Conservation (phyloP, 768 basidiomycete genomes). For the Lactarius trivialis region DNA sequence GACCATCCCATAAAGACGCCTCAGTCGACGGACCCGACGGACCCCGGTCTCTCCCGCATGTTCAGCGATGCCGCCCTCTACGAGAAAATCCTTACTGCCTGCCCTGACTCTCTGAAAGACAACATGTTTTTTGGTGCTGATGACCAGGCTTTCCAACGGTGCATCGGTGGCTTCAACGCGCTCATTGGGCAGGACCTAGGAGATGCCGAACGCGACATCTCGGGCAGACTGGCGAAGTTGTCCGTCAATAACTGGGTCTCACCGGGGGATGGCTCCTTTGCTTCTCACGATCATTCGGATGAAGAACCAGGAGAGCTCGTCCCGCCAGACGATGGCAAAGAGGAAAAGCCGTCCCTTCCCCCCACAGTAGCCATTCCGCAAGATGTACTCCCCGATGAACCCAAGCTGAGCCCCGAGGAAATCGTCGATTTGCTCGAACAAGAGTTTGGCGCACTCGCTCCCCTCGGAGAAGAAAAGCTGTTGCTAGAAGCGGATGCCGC, state of each 20-base stretch:
- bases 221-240: conserved; percentile 36
- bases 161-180: conserved; percentile 33
- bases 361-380: not conserved
- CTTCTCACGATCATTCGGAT: not conserved
- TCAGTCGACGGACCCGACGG: not conserved
- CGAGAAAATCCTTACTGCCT: conserved; percentile 30
- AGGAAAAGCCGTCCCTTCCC: not conserved
- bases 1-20: not conserved
- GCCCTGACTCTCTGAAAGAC: not conserved
- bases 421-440: conserved; percentile 45
- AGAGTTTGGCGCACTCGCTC: conserved; percentile 51
- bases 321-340: conserved; percentile 26
- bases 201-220: conserved; percentile 31
- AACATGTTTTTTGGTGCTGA: not conserved
- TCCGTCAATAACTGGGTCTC: conserved; percentile 33
- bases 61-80: conserved; percentile 37
- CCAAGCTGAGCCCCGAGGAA: conserved; percentile 40
- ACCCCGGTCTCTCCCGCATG: conserved; percentile 31
- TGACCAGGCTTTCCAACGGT: conserved; percentile 21
- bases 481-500: conserved; percentile 48
- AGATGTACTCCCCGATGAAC: conserved; percentile 26
- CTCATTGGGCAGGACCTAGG: conserved; percentile 41
- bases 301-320: conserved; percentile 8
- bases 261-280: conserved; percentile 15
- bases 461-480: conserved; percentile 42